Evolutionary conservation across 148 eudicot genomes (phyloP).

Genomic region (Rhododendron kiyosumense): DNA sequence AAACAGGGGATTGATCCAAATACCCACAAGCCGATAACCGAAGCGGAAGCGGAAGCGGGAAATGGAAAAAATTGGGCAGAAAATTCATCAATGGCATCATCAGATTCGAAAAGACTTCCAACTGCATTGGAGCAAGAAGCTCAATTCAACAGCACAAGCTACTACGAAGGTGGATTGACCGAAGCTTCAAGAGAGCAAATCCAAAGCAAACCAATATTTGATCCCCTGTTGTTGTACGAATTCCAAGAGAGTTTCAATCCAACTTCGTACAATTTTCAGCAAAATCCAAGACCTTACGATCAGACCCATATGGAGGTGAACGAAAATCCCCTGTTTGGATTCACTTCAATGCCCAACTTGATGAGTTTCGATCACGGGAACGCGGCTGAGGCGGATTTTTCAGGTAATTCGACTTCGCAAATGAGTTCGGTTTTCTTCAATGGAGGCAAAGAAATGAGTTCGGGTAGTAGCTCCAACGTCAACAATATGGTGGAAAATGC

Average conservation of each 20-base stretch:
- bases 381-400: slow-evolving; percentile 18
- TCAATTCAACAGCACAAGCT: slow-evolving; percentile 8
- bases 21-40: slow-evolving; percentile 55
- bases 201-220: slow-evolving; percentile 23
- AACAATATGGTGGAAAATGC: slow-evolving; percentile 16
- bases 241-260: slow-evolving; percentile 30
- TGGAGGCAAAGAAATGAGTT: slow-evolving; percentile 43
- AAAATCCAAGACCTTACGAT: slow-evolving; percentile 4
- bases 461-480: slow-evolving; percentile 44
- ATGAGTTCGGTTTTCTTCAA: slow-evolving; percentile 31
- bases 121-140: slow-evolving; percentile 23
- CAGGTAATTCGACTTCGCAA: slow-evolving; percentile 29
- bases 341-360: slow-evolving; percentile 33
- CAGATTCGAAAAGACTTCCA: slow-evolving; percentile 3
- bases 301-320: slow-evolving; percentile 3
- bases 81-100: slow-evolving; percentile 2
- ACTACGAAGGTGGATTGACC: slow-evolving; percentile 1
- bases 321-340: slow-evolving; percentile 22
- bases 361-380: slow-evolving; percentile 20
- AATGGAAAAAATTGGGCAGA: slow-evolving; percentile 12
- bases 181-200: slow-evolving; percentile 16
- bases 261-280: slow-evolving; percentile 20
- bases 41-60: slow-evolving; percentile 6
- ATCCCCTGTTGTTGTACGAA: slow-evolving; percentile 30
- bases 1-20: slow-evolving; percentile 85